phyloP scores from a whole-genome alignment of 2,329 filamentous ascomycete genomes.

The Cercospora sojina region DNA sequence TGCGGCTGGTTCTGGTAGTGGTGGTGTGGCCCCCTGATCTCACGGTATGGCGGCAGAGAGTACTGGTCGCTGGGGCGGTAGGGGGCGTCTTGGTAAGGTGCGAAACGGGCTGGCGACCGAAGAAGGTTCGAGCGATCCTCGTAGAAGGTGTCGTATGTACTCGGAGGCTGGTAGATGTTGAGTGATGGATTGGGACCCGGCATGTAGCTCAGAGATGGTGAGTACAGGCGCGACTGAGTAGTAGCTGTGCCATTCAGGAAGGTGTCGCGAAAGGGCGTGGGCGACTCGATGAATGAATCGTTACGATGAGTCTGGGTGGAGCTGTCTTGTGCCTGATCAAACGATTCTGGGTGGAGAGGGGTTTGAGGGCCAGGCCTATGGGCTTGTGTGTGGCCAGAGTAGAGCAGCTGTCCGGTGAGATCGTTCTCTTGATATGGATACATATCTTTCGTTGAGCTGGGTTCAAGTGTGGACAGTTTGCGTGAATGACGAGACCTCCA shows the following conservation, averaged over 20 bases:
- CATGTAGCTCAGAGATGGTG: background rate
- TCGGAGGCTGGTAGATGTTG: background rate
- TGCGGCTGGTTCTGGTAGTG: background rate
- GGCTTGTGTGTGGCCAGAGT: background rate
- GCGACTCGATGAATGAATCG: background rate
- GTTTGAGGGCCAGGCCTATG: background rate
- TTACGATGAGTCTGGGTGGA: background rate
- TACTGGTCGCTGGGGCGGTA: background rate
- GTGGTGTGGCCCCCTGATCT: background rate
- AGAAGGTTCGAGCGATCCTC: background rate
- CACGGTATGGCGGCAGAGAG: background rate
- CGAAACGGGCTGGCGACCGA: background rate
- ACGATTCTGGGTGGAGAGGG: background rate
- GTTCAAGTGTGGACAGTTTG: slow-evolving; percentile 8
- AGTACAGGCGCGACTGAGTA: background rate
- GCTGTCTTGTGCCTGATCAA: background rate
- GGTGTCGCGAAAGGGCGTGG: background rate
- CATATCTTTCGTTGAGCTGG: background rate
- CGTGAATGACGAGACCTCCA: background rate
- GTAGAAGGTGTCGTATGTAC: background rate
- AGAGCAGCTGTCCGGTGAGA: background rate
- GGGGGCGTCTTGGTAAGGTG: background rate
- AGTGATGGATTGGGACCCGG: background rate
- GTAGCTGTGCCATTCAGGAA: background rate
- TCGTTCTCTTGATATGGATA: background rate